A percentile compares a stretch with the other conserved stretches of the same genome.
These are phyloP conservation scores for Oryza meridionalis DNA, from an alignment of 176 grass and related monocot species.

Conservation along the genomic window DNA sequence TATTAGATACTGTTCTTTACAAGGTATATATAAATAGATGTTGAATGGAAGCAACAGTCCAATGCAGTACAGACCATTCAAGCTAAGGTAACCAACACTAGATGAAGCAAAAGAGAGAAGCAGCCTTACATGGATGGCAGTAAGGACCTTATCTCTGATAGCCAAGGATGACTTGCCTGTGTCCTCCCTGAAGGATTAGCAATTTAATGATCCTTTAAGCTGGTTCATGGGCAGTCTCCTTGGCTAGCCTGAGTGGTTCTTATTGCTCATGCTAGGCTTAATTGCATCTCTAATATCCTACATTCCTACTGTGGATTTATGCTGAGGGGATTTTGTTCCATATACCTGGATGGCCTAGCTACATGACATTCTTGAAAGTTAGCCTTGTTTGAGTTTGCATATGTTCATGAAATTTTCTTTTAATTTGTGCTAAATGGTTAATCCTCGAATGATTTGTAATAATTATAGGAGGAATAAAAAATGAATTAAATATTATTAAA, in stretches of 20 bases:
- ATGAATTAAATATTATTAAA: no score
- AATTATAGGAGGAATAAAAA: no score
- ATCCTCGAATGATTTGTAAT: no score
- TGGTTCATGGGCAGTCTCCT: slow-evolving; percentile 51
- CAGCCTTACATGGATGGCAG: slow-evolving; percentile 50
- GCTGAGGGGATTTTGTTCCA: background rate
- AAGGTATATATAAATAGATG: background rate
- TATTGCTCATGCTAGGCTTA: slow-evolving; percentile 37
- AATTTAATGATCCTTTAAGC: slow-evolving; percentile 1
- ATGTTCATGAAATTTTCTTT: background rate
- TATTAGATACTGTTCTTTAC: slow-evolving; percentile 9
- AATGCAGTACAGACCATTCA: background rate
- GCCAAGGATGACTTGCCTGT: slow-evolving; percentile 41
- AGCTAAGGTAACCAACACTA: background rate
- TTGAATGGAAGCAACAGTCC: background rate
- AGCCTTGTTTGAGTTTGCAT: background rate
- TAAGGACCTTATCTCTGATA: slow-evolving; percentile 41
- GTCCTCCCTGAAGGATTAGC: slow-evolving; percentile 5
- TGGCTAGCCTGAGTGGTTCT: slow-evolving; percentile 43
- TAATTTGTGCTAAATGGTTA: no score
- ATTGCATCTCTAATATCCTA: background rate
- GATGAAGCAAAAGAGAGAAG: slow-evolving; percentile 6
- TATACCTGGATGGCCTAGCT: background rate
- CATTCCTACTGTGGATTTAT: background rate
- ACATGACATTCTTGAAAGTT: background rate